Conservation (phyloP, 345 rosid species). For the Populus euphratica region DNA sequence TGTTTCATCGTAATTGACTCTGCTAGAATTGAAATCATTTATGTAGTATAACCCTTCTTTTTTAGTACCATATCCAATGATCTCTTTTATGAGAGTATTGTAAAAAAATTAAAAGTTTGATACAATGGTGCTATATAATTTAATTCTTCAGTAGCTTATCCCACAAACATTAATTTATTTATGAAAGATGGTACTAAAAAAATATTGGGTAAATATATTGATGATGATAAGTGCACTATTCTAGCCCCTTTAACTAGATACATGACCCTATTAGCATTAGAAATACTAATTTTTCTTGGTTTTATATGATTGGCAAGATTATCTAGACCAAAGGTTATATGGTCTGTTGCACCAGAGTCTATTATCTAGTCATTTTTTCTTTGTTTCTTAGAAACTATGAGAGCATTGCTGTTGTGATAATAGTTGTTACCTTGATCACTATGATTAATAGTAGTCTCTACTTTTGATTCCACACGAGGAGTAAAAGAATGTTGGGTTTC, state of each 20-base stretch:
- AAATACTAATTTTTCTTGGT: background rate
- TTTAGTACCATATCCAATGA: background rate
- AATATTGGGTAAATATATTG: background rate
- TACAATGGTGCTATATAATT: no score
- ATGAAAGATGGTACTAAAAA: background rate
- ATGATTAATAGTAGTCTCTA: fast-evolving
- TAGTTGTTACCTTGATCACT: background rate
- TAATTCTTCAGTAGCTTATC: background rate
- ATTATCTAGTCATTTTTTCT: background rate
- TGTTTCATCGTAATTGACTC: background rate
- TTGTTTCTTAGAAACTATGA: no score
- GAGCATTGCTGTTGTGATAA: no score
- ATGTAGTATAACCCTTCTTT: background rate
- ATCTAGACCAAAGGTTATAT: background rate
- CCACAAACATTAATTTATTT: background rate
- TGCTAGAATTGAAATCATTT: background rate
- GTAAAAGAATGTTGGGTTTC: background rate
- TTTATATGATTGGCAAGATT: background rate
- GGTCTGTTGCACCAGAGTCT: background rate
- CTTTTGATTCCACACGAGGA: no score
- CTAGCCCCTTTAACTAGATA: background rate
- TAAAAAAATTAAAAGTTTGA: no score
- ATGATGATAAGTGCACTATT: background rate
- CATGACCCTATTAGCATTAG: background rate
- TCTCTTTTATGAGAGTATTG: background rate